Percentiles rank a stretch among this genome's conserved stretches.
Evolutionary conservation across 2,329 filamentous ascomycete species (phyloP).

Genomic region (Phialophora expanda): DNA sequence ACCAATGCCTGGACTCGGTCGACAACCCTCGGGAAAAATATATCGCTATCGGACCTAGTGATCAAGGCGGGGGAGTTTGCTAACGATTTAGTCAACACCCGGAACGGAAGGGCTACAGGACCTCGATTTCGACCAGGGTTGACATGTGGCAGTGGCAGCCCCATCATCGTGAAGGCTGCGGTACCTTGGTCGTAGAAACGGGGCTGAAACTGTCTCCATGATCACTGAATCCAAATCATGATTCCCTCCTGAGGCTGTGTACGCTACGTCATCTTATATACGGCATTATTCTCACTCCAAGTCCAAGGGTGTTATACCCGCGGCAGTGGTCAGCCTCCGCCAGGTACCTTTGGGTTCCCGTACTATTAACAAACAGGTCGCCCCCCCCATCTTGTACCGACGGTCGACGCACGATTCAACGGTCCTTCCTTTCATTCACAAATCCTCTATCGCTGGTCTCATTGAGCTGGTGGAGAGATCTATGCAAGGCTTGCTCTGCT

Average conservation of each 20-base stretch:
- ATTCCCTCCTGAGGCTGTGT: slow-evolving; percentile 5
- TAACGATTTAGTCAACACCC: slow-evolving; percentile 12
- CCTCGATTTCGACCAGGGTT: background rate
- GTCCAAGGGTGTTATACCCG: slow-evolving; percentile 1
- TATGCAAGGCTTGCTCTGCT: background rate
- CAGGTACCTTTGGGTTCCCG: background rate
- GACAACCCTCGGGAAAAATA: slow-evolving; percentile 5
- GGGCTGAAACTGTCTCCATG: background rate
- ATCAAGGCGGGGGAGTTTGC: slow-evolving; percentile 3
- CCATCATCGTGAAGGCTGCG: background rate
- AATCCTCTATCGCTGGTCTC: background rate
- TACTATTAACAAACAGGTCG: background rate
- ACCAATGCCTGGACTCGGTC: slow-evolving; percentile 1
- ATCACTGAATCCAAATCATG: slow-evolving; percentile 1
- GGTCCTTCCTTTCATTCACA: background rate
- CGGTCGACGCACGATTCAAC: background rate
- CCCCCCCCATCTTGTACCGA: background rate
- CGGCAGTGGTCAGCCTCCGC: slow-evolving; percentile 12
- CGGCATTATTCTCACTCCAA: background rate
- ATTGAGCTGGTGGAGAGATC: background rate
- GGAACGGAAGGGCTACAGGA: background rate
- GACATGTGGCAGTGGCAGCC: slow-evolving; percentile 13
- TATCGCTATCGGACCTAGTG: slow-evolving; percentile 5
- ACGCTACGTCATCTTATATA: slow-evolving; percentile 19
- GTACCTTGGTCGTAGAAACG: background rate